Base-by-base conservation (phyloP, 1,139 yeast genomes). In the Suhomyces kunorum region DNA sequence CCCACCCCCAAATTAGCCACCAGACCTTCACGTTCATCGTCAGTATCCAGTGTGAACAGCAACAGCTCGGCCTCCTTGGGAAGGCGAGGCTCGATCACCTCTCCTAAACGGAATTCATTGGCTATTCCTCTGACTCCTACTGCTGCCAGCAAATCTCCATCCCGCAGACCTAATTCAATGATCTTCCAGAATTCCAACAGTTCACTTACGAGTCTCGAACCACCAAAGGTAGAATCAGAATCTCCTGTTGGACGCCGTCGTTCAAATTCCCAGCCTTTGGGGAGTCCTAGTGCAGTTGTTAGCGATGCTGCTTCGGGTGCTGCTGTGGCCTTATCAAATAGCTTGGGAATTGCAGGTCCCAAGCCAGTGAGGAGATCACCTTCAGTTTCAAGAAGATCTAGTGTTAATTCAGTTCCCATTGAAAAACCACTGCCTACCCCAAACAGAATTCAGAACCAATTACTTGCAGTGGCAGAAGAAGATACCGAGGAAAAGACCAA, bases 231-330 rank as follows among this genome's bases (percentile, higher is more conserved):
- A n/a, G 36, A 36, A 24, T 28, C 35, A 14, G 32, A 23, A 4
- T 38, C 47, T 1, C 38, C 54, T 2, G 27, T 31, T 13, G 63
- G 63, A 2, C 60, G 74, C 16, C 58, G 64, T 23, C 57, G 76
- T 39, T 65, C 76, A 3, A 68, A 63, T 44, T 69, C 76, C 1
- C 74, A 68, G 42, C 75, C 75, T 18, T 53, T 55, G 14, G 20
- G 25, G 16, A 32, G 14, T 8, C 23, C 24, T 22, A 48, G 41
- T 30, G 52, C 54, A 2, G 8, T 12, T 8, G 17, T 18, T 5
- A 29, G 18, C 8, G 41, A 39, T 22, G 68, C 69, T 2, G 51
- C 68, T 9, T 55, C 66, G 1, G 69, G 67, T 0, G 74, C 74
- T 2, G 71, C 72, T 2, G 60, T 66, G 4, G 74, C 74, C 2